A percentile compares a stretch with the other conserved stretches of the same genome.
Conservation (phyloP, 2,329 filamentous ascomycete genomes). For the Leptoxyphium fumago region DNA sequence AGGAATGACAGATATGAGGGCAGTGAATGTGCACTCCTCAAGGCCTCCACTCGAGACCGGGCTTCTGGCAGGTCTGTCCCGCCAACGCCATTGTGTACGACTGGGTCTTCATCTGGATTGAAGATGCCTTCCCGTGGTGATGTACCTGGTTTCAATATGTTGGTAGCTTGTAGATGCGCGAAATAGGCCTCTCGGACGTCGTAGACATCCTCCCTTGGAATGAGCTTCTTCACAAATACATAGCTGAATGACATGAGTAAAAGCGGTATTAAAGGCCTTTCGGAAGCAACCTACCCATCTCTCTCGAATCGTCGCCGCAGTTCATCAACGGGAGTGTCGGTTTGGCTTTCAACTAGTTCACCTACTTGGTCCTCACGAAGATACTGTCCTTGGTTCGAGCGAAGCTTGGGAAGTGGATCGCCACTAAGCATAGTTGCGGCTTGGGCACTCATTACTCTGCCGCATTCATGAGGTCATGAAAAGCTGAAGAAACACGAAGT, state of each 20-base stretch:
- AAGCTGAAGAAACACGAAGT: conserved; percentile 2
- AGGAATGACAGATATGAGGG: conserved; percentile 22
- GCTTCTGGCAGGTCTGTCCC: conserved; percentile 16
- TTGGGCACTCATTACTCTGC: conserved; percentile 1
- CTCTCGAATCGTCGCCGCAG: conserved; percentile 23
- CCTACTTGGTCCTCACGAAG: conserved; percentile 15
- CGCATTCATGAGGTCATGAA: conserved; percentile 13
- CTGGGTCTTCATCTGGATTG: conserved; percentile 20
- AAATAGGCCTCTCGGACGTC: conserved; percentile 28
- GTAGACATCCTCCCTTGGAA: conserved; percentile 30
- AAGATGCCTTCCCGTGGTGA: conserved; percentile 28
- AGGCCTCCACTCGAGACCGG: conserved; percentile 11
- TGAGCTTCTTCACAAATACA: conserved; percentile 27
- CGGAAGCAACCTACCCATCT: conserved; percentile 15
- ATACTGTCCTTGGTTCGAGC: conserved; percentile 15
- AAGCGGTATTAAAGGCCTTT: too few relatives aligned
- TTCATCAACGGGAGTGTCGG: conserved; percentile 23
- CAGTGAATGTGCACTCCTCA: conserved; percentile 21
- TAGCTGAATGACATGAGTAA: conserved; percentile 11
- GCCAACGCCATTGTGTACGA: conserved; percentile 14
- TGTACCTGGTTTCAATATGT: conserved; percentile 25
- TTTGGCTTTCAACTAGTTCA: conserved; percentile 19
- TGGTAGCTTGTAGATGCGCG: conserved; percentile 22
- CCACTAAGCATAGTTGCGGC: too few relatives aligned
- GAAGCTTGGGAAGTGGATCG: conserved; percentile 12